Evolutionary conservation across 768 basidiomycete genomes (phyloP), one percentile per base, ranked within the genome.

Genomic region (Daedalea quercina): DNA sequence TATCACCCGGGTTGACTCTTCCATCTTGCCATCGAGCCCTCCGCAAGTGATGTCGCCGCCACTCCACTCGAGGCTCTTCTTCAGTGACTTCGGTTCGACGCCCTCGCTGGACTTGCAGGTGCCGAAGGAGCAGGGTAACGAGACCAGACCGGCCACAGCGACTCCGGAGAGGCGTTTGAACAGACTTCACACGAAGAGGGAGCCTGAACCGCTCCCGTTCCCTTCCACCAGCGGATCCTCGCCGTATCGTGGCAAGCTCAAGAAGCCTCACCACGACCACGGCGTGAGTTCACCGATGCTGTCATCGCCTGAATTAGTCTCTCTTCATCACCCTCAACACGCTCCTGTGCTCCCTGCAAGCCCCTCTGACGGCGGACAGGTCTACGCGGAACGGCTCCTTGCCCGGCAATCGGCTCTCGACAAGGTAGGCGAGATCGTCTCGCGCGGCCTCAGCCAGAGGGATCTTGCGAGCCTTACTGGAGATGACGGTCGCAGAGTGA

Each of bases 1-100:
- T 17, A 54, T 54, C 44, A 50, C 62, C 22, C 65, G 67, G 33
- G 47, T 57, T 23, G 72, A 74, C 44, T 67, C 68, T 9, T 70
- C 69, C 2, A 58, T 77, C 20, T 70, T 86, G 2, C 80, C 81
- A 0, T 69, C 69, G 23, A 82, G 81, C 55, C 84, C 85, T 0
- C 73, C 80, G 1, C 72, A 73, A 54, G 65, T 86, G 33, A 79
- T 70, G 64, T 84, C 78, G 11, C 78, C 80, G 1, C 74, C 78
- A 0, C 69, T 86, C 51, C 76, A 82, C 51, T 76, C 71, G 24
- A 70, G 73, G 24, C 70, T 86, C 25, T 81, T 78, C 59, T 85
- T 86, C 57, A 61, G 62, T 25, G 33, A 54, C 46, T 60, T 61
- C 28, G 60, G 54, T 3, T 50, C 55, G 9, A 52, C 53, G 11